Evolutionary conservation across 169 alveolate species (phyloP).

Genomic region (Besnoitia besnoiti): DNA sequence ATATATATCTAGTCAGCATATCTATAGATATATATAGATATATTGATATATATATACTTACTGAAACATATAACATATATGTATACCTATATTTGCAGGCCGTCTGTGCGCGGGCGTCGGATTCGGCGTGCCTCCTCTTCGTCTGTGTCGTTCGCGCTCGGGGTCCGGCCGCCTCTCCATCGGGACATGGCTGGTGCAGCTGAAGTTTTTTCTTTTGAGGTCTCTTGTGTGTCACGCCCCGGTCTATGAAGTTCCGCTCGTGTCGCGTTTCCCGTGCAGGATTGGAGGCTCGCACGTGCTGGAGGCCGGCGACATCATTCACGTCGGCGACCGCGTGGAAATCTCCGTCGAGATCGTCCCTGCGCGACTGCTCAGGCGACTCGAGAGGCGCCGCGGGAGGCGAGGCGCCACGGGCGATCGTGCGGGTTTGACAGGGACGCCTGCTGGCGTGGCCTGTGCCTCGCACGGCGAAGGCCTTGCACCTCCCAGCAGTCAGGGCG

Average conservation of each 20-base stretch:
- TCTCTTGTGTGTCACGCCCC: background rate
- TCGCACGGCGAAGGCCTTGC: background rate
- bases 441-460: no score
- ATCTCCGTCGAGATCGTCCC: conserved; percentile 73
- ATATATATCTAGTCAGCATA: no score
- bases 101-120: no score
- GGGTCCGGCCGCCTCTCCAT: no score
- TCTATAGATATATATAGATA: background rate
- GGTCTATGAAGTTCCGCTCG: background rate
- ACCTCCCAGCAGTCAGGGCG: background rate
- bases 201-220: background rate
- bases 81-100: background rate
- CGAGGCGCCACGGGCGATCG: background rate
- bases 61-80: background rate
- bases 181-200: background rate
- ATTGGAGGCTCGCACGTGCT: conserved; percentile 75
- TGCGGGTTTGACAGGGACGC: no score
- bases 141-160: no score
- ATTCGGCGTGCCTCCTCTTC: no score
- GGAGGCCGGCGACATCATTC: conserved; percentile 82
- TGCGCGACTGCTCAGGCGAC: background rate
- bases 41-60: background rate
- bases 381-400: background rate
- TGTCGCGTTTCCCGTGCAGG: conserved; percentile 59
- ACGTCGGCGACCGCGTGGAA: conserved; percentile 85